These are phyloP conservation scores for Byssothecium circinans DNA, from an alignment of 2,329 filamentous ascomycete genomes.

Conservation along the genomic window DNA sequence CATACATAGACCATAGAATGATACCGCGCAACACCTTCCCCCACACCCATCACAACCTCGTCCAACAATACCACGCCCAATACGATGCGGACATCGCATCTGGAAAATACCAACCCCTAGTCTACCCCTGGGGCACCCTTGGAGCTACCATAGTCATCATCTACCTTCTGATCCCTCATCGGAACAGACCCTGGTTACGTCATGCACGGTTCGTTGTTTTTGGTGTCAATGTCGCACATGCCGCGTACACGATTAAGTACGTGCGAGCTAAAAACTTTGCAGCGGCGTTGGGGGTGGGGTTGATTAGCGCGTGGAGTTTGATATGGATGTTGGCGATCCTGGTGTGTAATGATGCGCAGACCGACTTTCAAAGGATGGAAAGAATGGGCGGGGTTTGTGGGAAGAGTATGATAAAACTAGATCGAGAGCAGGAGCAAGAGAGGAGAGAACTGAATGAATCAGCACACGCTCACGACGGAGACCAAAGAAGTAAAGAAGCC, in stretches of 20 bases:
- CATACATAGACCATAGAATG: slow-evolving; percentile 16
- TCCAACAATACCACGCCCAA: slow-evolving; percentile 41
- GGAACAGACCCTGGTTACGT: slow-evolving; percentile 41
- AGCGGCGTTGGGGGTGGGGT: slow-evolving; percentile 57
- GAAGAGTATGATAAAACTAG: too few relatives aligned
- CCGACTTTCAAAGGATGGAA: slow-evolving; percentile 60
- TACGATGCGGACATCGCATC: slow-evolving; percentile 45
- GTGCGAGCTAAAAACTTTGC: slow-evolving; percentile 52
- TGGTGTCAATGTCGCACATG: slow-evolving; percentile 49
- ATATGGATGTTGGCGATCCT: slow-evolving; percentile 58
- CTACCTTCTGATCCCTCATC: slow-evolving; percentile 56
- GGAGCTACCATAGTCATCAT: slow-evolving; percentile 48
- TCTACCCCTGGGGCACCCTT: slow-evolving; percentile 48
- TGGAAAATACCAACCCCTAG: slow-evolving; percentile 46
- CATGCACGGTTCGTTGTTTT: slow-evolving; percentile 52
- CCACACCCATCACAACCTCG: slow-evolving; percentile 37
- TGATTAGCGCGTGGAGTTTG: slow-evolving; percentile 57
- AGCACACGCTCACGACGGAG: background rate
- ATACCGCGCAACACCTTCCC: slow-evolving; percentile 26
- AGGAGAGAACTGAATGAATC: background rate
- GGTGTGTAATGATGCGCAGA: slow-evolving; percentile 58
- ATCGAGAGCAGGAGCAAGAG: background rate
- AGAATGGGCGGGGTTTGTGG: slow-evolving; percentile 35
- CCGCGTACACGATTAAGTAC: slow-evolving; percentile 33
- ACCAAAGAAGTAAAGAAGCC: slow-evolving; percentile 1